Conservation (phyloP, 1,139 yeast species). For the Zygosaccharomyces pseudobailii region DNA sequence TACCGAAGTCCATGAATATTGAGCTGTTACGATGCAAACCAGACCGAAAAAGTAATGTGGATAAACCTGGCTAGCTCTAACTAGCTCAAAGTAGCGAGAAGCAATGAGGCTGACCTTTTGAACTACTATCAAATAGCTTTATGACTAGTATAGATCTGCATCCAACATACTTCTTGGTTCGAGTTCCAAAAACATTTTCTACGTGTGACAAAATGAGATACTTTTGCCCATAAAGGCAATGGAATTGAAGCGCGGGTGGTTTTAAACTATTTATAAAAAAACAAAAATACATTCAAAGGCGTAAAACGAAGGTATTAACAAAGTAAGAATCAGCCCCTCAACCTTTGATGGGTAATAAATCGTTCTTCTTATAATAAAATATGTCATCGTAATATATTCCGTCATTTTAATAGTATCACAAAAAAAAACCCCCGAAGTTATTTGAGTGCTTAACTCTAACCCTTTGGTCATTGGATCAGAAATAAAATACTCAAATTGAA, state of each 20-base stretch:
- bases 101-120: background rate
- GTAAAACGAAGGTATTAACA: too few relatives aligned
- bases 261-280: background rate
- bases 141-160: background rate
- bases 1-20: slow-evolving; percentile 1
- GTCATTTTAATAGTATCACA: too few relatives aligned
- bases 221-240: background rate
- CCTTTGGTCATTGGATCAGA: too few relatives aligned
- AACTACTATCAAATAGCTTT: background rate
- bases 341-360: too few relatives aligned
- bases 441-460: too few relatives aligned
- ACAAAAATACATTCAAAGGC: background rate
- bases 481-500: too few relatives aligned
- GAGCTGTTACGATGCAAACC: background rate
- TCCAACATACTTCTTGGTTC: background rate
- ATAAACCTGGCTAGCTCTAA: background rate
- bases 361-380: too few relatives aligned
- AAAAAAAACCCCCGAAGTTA: too few relatives aligned
- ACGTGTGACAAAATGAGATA: slow-evolving; percentile 1
- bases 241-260: background rate
- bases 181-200: slow-evolving; percentile 2
- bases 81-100: background rate
- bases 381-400: too few relatives aligned
- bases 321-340: too few relatives aligned
- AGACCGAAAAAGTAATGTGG: background rate